Evolutionary conservation across 345 rosid genomes (phyloP), one percentile per base, ranked within the genome.

Genomic region (Camelina neglecta): DNA sequence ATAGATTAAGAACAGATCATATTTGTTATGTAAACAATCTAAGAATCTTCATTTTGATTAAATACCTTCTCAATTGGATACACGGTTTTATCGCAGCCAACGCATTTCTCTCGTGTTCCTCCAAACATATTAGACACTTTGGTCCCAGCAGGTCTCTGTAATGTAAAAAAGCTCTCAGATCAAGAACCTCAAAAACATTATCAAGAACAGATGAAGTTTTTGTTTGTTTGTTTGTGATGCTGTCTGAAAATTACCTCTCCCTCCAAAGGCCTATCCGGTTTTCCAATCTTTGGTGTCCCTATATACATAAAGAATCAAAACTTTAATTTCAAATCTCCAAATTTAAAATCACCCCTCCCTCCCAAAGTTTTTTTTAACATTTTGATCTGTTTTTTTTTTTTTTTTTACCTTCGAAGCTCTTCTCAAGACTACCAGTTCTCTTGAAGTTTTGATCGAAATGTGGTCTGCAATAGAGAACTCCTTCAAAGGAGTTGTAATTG

Each of bases 401-500:
- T 31, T 12, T 8, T 41, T 77, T 56, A 95, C 99, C 99, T 80
- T 95, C 99, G 58, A 95, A 92, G 83, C 99, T 95, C 79, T 92
- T 95, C 73, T 92, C 93, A 21, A 95, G 97, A 85, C 99, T 90
- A 74, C 99, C 97, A 20, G 99, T 95, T 86, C 96, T 88, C 83
- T 92, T 92, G 73, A 95, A 90, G 26, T 88, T 88, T 76, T 92
- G 99, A 85, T 95, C 99, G 15, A 95, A 95, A 78, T 95, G 99
- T 20, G 99, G 99, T 75, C 94, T 85, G 90, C 99, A 95, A 73
- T 92, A 95, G 6, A 90, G 88, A 38, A 95, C 97, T 41, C 99
- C 97, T 87, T 95, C 99, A 68, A 92, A 90, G 75, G 99, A 92
- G 82, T 95, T 95, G 93, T 95, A 95, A 75, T 87, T 95, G 76